phyloP scores from a whole-genome alignment of 257 asterid species.

The Paulownia fortunei region DNA sequence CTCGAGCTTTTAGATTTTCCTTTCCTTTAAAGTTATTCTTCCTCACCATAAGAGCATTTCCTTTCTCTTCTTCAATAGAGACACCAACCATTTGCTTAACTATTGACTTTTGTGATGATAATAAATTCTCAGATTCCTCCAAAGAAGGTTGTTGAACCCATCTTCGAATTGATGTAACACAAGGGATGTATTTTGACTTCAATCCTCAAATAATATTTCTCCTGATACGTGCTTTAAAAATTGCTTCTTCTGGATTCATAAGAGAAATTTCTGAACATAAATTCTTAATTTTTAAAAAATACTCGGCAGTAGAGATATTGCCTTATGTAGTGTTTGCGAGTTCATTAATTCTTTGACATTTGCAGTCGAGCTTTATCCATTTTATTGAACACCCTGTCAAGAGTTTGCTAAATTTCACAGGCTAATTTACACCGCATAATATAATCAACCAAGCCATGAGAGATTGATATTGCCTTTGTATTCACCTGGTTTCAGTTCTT shows the following conservation, averaged over 20 bases:
- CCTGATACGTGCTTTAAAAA: not conserved
- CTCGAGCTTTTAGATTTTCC: not conserved
- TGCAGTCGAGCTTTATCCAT: not conserved
- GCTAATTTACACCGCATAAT: constrained; percentile 13
- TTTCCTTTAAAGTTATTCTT: not conserved
- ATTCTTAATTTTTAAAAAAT: constrained; percentile 25
- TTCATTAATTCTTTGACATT: constrained; percentile 13
- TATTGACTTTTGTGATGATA: constrained; percentile 18
- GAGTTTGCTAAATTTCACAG: not conserved
- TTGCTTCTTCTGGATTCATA: not conserved
- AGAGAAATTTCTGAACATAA: constrained; percentile 23
- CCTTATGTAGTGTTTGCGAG: constrained; percentile 21
- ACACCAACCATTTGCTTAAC: constrained; percentile 24
- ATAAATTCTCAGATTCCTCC: constrained; percentile 3
- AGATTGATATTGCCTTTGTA: constrained; percentile 7
- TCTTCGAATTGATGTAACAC: not conserved
- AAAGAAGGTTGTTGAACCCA: not conserved
- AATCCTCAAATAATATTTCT: not conserved
- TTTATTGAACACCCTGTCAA: constrained; percentile 11
- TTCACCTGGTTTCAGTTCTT: constrained; percentile 16
- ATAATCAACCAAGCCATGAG: constrained; percentile 7
- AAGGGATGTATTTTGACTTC: not conserved
- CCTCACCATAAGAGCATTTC: not conserved
- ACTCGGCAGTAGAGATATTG: not conserved
- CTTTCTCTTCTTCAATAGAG: constrained; percentile 13